A percentile compares a stretch with the other conserved stretches of the same genome.
These are phyloP conservation scores for Botryosphaeria agaves DNA, from an alignment of 2,329 filamentous ascomycete species.

Conservation along the genomic window DNA sequence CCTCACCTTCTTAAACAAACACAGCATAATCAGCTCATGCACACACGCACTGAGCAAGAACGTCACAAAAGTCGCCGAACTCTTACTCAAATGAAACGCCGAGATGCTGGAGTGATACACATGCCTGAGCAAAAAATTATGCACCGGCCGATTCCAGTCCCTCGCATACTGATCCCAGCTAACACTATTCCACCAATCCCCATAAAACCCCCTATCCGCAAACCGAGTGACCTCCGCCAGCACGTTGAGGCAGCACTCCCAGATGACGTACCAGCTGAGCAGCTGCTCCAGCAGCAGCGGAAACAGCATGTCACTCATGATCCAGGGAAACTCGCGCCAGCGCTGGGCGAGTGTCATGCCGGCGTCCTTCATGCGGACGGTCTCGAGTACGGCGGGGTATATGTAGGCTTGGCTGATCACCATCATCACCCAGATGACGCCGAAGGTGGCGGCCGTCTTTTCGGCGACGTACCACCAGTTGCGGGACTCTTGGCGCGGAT, in stretches of 20 bases:
- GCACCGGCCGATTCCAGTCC: slow-evolving; percentile 69
- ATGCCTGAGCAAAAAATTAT: slow-evolving; percentile 60
- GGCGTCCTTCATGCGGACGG: slow-evolving; percentile 48
- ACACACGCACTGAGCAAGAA: slow-evolving; percentile 55
- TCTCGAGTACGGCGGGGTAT: slow-evolving; percentile 55
- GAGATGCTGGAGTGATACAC: slow-evolving; percentile 68
- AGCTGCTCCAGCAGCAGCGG: slow-evolving; percentile 67
- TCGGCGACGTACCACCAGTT: slow-evolving; percentile 62
- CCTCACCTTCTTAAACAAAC: slow-evolving; percentile 59
- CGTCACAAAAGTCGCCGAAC: slow-evolving; percentile 56
- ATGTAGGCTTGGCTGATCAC: slow-evolving; percentile 61
- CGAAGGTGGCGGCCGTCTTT: slow-evolving; percentile 52
- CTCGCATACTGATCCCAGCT: slow-evolving; percentile 61
- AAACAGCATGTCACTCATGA: slow-evolving; percentile 59
- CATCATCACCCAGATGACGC: slow-evolving; percentile 62
- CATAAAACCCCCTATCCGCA: slow-evolving; percentile 54
- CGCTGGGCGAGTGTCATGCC: slow-evolving; percentile 43
- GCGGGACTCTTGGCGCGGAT: slow-evolving; percentile 51
- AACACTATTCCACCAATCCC: slow-evolving; percentile 35
- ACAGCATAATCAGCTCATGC: slow-evolving; percentile 67
- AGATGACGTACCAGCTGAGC: slow-evolving; percentile 66
- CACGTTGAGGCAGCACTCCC: slow-evolving; percentile 50
- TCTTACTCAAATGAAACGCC: slow-evolving; percentile 50
- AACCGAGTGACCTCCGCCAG: slow-evolving; percentile 62
- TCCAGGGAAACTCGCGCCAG: slow-evolving; percentile 53